Evolutionary conservation across 176 grass and related monocot genomes (phyloP).

Genomic region (Oryza rufipogon): DNA sequence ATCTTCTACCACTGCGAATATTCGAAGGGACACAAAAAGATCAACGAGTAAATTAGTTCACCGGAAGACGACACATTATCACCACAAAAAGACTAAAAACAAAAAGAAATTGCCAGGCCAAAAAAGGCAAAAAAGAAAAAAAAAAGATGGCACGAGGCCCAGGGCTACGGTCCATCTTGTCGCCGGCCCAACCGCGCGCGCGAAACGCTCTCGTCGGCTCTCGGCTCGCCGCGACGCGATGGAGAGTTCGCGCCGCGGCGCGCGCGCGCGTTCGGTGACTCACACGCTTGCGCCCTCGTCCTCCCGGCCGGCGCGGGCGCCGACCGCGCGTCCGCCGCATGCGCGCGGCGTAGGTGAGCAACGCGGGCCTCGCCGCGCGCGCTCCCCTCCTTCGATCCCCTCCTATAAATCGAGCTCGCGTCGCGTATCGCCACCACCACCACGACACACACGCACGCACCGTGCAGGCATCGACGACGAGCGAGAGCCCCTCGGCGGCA

Average conservation of each 20-base stretch:
- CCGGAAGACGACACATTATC: no score
- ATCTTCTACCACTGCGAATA: neutral
- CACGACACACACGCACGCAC: neutral
- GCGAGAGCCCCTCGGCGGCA: neutral
- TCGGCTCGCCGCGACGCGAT: neutral
- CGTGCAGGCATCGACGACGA: neutral
- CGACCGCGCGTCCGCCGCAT: neutral
- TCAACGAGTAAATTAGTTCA: no score
- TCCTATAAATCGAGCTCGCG: conserved; percentile 38
- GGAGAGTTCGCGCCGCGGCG: neutral
- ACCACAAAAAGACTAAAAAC: no score
- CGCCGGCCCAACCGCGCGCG: neutral
- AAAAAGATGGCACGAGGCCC: neutral
- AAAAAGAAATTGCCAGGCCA: neutral
- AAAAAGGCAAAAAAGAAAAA: no score
- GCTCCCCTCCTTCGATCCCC: neutral
- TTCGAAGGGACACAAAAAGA: neutral
- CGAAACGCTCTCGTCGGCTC: neutral
- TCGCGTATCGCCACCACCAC: neutral
- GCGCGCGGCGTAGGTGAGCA: conserved; percentile 32
- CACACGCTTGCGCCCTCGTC: conserved; percentile 39
- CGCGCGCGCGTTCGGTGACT: conserved; percentile 22
- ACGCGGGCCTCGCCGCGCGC: conserved; percentile 40
- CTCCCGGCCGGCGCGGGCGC: neutral
- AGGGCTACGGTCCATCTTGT: neutral